These are phyloP conservation scores for Solanum hybrid DNA, from an alignment of 305 asterid genomes.

Conservation along the genomic window DNA sequence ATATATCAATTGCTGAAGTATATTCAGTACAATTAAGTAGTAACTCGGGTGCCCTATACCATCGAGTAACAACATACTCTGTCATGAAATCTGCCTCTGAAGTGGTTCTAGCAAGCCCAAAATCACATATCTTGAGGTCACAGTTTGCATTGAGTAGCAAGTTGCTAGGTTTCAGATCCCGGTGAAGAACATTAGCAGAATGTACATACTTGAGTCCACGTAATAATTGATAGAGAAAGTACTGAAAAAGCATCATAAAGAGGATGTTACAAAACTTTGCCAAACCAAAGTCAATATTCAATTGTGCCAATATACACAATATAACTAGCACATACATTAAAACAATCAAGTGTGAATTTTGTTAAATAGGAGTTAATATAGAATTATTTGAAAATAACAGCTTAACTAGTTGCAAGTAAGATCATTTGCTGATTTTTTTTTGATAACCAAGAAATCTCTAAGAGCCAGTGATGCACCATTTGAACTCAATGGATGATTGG, in stretches of 20 bases:
- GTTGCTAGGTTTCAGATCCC: conserved; percentile 87
- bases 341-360: neutral
- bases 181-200: conserved; percentile 87
- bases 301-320: neutral
- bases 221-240: conserved; percentile 78
- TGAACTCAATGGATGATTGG: neutral
- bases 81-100: conserved; percentile 56
- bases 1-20: conserved; percentile 80
- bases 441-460: neutral
- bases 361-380: neutral
- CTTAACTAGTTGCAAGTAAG: neutral
- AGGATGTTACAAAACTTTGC: neutral
- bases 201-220: conserved; percentile 80
- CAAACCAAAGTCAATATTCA: neutral
- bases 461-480: neutral
- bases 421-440: neutral
- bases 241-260: conserved; percentile 39
- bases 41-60: conserved; percentile 93
- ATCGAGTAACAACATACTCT: conserved; percentile 85
- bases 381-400: neutral
- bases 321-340: neutral
- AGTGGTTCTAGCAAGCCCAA: conserved; percentile 89
- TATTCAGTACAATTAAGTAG: conserved; percentile 85
- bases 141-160: conserved; percentile 77
- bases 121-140: conserved; percentile 89